Conservation (phyloP, 441 rosid genomes). For the Sinapis alba region DNA sequence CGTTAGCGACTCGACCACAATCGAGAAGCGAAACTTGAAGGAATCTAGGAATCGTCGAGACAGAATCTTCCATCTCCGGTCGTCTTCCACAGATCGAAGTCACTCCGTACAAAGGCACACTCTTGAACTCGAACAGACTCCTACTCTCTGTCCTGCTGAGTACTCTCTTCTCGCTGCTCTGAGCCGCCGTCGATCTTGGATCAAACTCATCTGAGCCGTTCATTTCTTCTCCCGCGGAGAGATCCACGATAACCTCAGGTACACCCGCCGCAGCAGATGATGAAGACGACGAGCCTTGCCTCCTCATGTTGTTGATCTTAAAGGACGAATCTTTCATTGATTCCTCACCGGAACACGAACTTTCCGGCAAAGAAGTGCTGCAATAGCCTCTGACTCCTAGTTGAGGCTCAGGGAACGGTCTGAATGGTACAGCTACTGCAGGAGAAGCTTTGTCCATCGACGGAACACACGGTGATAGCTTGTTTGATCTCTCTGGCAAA, state of each 20-base stretch:
- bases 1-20: conserved; percentile 27
- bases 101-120: conserved; percentile 58
- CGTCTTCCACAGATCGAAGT: conserved; percentile 61
- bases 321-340: conserved; percentile 29
- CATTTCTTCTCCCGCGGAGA: conserved; percentile 22
- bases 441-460: conserved; percentile 51
- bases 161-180: conserved; percentile 41
- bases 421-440: conserved; percentile 43
- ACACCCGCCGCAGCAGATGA: conserved; percentile 22
- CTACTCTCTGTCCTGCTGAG: conserved; percentile 38
- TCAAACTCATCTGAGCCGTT: conserved; percentile 34
- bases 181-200: conserved; percentile 22
- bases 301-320: conserved; percentile 5
- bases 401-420: conserved; percentile 22
- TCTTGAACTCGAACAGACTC: conserved; percentile 44
- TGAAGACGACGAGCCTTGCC: conserved; percentile 5
- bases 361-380: conserved; percentile 20
- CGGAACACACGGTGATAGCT: conserved; percentile 3
- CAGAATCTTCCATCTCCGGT: conserved; percentile 73
- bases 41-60: conserved; percentile 48
- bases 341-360: conserved; percentile 20
- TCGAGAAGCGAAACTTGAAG: conserved; percentile 46
- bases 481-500: conserved; percentile 26
- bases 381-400: conserved; percentile 36
- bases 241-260: conserved; percentile 21